Conservation (phyloP, 176 grass and related monocot species). For the Alopecurus myosuroides region DNA sequence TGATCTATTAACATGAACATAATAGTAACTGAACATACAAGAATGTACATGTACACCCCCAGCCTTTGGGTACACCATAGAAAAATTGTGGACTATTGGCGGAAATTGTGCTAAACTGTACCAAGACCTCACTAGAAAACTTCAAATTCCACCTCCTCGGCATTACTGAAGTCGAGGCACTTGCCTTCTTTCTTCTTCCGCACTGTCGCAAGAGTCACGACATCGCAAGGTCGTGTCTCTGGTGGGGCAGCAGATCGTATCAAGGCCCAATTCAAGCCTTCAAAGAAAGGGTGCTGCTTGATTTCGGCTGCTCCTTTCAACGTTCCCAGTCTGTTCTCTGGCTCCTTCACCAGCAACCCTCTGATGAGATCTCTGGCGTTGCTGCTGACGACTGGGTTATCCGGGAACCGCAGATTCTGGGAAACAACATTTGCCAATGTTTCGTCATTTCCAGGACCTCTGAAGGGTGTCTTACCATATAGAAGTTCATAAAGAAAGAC, state of each 20-base stretch:
- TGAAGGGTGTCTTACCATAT: constrained; percentile 71
- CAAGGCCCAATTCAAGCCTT: constrained; percentile 68
- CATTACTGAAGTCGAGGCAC: constrained; percentile 54
- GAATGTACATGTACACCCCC: constrained; percentile 50
- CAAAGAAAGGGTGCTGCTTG: constrained; percentile 76
- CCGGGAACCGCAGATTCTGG: constrained; percentile 58
- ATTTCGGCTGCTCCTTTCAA: constrained; percentile 69
- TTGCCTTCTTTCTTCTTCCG: constrained; percentile 72
- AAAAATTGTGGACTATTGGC: constrained; percentile 24
- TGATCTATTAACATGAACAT: constrained; percentile 44
- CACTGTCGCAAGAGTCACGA: constrained; percentile 28
- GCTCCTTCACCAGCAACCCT: constrained; percentile 66
- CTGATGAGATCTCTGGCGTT: constrained; percentile 56
- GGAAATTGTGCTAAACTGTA: constrained; percentile 29
- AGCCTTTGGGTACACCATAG: constrained; percentile 35
- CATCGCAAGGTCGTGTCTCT: constrained; percentile 48
- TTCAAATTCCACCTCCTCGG: constrained; percentile 59
- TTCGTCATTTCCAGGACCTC: constrained; percentile 69
- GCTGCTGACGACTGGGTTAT: constrained; percentile 50
- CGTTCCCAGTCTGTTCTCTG: constrained; percentile 59
- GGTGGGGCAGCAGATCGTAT: constrained; percentile 56
- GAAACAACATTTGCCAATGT: constrained; percentile 66
- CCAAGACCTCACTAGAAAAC: constrained; percentile 43
- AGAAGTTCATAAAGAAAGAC: constrained; percentile 69
- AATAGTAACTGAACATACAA: constrained; percentile 31